Percentiles rank a stretch among this genome's conserved stretches.
phyloP scores from a whole-genome alignment of 352 stramenopile genomes.

The Phytophthora sojae region DNA sequence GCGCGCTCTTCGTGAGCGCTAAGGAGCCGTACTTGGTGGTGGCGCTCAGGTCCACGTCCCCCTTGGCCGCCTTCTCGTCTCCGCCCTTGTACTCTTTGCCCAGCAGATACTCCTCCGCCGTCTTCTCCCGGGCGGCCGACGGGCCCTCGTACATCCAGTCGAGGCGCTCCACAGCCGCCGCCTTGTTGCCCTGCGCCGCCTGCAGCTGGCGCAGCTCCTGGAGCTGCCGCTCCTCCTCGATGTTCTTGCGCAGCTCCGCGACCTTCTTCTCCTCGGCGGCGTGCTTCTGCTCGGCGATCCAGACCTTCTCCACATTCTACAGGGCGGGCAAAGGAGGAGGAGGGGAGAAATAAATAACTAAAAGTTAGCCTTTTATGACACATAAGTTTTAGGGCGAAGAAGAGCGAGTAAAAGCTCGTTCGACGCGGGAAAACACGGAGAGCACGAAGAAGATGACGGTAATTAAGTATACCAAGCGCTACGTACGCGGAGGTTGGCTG shows the following conservation, averaged over 20 bases:
- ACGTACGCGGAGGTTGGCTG: constrained; percentile 92
- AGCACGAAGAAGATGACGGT: not conserved
- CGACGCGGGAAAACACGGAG: not conserved
- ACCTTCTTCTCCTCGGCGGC: constrained; percentile 94
- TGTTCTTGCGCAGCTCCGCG: constrained; percentile 95
- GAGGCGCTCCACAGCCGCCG: constrained; percentile 80
- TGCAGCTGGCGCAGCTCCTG: constrained; percentile 95
- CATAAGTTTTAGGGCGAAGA: not conserved
- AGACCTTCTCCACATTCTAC: constrained; percentile 98
- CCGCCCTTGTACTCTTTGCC: constrained; percentile 89
- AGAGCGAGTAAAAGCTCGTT: not conserved
- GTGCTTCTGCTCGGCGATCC: constrained; percentile 96
- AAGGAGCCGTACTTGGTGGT: constrained; percentile 78
- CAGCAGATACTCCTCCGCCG: constrained; percentile 93
- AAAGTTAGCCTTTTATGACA: not conserved
- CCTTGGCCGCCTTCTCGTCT: constrained; percentile 36
- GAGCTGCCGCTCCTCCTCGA: constrained; percentile 96
- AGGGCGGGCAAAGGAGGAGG: constrained; percentile 1
- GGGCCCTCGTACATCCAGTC: constrained; percentile 98
- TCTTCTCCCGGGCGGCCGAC: constrained; percentile 74
- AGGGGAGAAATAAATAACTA: not conserved
- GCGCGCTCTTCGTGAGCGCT: constrained; percentile 54
- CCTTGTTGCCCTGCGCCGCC: constrained; percentile 84
- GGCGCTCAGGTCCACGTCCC: constrained; percentile 56
- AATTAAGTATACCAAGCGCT: not conserved